These are phyloP conservation scores for Ruellia speciosa DNA, from an alignment of 305 asterid species.

Conservation along the genomic window DNA sequence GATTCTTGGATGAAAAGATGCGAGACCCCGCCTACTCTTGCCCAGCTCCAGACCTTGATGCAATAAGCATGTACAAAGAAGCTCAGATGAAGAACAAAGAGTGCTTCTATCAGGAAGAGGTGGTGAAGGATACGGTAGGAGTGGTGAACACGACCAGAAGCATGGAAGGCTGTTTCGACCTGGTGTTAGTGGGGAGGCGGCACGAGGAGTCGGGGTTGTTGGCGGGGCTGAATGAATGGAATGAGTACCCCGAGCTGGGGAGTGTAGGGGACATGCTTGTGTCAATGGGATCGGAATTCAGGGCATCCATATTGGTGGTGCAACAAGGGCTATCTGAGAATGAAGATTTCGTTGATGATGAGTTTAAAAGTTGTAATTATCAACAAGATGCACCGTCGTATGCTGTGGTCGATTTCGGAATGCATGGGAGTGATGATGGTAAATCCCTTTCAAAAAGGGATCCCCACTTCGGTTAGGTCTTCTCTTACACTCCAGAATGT, in stretches of 20 bases:
- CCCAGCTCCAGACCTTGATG: conserved; percentile 9
- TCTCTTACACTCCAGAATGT: too few relatives aligned
- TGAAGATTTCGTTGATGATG: background rate
- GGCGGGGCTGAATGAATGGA: conserved; percentile 33
- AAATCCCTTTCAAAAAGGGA: too few relatives aligned
- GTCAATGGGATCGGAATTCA: conserved; percentile 20
- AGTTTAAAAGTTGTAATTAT: background rate
- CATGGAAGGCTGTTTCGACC: conserved; percentile 25
- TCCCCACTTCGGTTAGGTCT: too few relatives aligned
- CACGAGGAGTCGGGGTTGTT: conserved; percentile 27
- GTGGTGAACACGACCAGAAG: conserved; percentile 21
- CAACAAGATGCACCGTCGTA: too few relatives aligned
- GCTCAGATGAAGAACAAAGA: conserved; percentile 11
- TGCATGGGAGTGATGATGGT: too few relatives aligned
- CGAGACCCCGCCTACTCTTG: background rate
- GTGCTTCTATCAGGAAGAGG: conserved; percentile 30
- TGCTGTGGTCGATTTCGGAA: too few relatives aligned
- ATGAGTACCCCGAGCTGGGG: conserved; percentile 42
- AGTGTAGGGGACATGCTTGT: conserved; percentile 34
- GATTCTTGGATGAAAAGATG: conserved; percentile 11
- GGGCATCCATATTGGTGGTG: conserved; percentile 32
- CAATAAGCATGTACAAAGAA: conserved; percentile 18
- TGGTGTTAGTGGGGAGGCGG: conserved; percentile 35
- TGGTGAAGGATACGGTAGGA: conserved; percentile 28
- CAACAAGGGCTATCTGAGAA: conserved; percentile 25